phyloP scores from a whole-genome alignment of 2,329 filamentous ascomycete species.

The Alternaria sp. region DNA sequence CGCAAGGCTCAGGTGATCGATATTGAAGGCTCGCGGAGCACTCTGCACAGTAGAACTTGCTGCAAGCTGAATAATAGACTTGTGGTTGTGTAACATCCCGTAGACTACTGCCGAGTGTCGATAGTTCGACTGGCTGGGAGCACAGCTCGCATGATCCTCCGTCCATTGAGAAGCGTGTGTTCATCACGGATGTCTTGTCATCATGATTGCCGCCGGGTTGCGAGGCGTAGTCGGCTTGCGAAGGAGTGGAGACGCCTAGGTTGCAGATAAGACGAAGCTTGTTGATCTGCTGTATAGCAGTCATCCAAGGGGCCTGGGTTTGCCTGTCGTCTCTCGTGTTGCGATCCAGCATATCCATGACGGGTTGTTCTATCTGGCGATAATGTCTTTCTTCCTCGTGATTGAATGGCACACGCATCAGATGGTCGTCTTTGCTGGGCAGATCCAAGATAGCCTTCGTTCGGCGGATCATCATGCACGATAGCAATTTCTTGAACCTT shows the following conservation, averaged over 20 bases:
- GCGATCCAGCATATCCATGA: not conserved
- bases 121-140: not conserved
- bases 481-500: conserved; percentile 50
- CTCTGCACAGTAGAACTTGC: not conserved
- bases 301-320: not conserved
- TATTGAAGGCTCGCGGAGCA: not conserved
- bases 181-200: not conserved
- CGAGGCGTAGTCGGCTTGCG: not conserved
- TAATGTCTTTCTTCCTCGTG: not conserved
- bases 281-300: conserved; percentile 55
- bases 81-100: not conserved
- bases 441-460: conserved; percentile 50
- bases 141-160: not conserved
- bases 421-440: conserved; percentile 43
- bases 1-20: not conserved
- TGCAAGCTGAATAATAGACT: not conserved
- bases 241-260: conserved; percentile 40
- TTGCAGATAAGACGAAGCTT: conserved; percentile 56
- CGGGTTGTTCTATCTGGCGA: not conserved
- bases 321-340: not conserved
- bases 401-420: not conserved
- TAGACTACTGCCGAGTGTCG: not conserved
- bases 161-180: not conserved
- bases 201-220: not conserved
- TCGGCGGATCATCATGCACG: conserved; percentile 50